Base-by-base conservation (phyloP, 208 protist species). In the Trichomonas vaginalis region DNA sequence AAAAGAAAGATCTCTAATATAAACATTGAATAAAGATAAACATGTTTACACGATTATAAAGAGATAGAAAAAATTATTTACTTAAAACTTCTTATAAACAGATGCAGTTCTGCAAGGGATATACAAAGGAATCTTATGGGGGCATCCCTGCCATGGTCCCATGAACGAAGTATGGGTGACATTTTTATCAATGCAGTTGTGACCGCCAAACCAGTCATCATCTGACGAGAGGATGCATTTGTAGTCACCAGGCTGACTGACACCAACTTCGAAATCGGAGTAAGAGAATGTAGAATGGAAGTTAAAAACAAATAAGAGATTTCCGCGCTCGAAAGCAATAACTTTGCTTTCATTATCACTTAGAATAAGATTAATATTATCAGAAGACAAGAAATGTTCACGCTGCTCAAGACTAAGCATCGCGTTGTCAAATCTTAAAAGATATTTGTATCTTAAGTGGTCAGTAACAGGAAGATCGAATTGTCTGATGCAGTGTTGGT, bases 401-500 rank as follows among this genome's bases (percentile, higher is more conserved):
- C 17, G 79, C 1, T 83, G 70, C 17, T 98, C 97, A 15, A 97
- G 95, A 23, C 40, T 23, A 23, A 97, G 96, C 96, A 98, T 97
- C 4, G 95, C 97, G 27, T 95, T 92, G 39, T 98, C 98, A 61
- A 98, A 98, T 83, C 39, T 86, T 39, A 96, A 51, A 23, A 98
- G 96, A 45, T 97, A 95, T 37, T 97, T 87, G 96, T 98, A 99
- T 39, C 96, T 95, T 0, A 98, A 96, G 0, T 97, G 70, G 23
- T 40, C 23, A 96, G 98, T 97, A 47, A 97, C 96, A 6, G 96
- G 62, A 0, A 98, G 96, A 61, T 97, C 96, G 97, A 97, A 99
- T 95, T 97, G 97, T 45, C 98, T 97, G 45, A 98, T 96, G n/a
- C 97, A 97, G 88, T 98, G 96, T 35, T 98, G 51, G 96, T 97